Base-by-base conservation (phyloP, 305 asterid species). In the Andrographis paniculata region DNA sequence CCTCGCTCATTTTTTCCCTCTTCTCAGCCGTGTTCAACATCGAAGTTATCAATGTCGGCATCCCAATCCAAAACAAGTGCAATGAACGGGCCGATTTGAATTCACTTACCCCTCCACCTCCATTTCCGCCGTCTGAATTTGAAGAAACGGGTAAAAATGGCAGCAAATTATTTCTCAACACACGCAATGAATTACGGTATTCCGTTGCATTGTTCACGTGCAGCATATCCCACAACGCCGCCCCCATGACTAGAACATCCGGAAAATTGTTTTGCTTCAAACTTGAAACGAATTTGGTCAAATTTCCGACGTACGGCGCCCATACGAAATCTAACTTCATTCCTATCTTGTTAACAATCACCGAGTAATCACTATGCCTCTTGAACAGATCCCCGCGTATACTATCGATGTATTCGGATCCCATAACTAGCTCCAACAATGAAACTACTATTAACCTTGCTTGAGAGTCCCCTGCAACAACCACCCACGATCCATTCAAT, bases 401-500 rank as follows among this genome's bases (percentile, higher is more conserved):
- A 40, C 58, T 63, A 54, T 74, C 84, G 45, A 78, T 56, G 19
- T 67, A 72, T 43, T 75, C 73, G 7, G 69, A 45, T 38, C 96
- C 88, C 78, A 89, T 42, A 11, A 86, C 62, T 62, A 86, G 69
- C 45, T 78, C 85, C 58, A 86, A 53, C 69, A 89, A 56, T 3
- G 95, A 80, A 69, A 82, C 86, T 61, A 67, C 91, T 59, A 86
- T 48, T 40, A 89, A 70, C 69, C 96, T 69, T 7, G 94, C 86
- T 56, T 89, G 94, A 2, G 96, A 89, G 50, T 86, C 98, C 45
- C 98, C 98, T 0, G 95, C 95, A 4, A 82, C 71, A 11, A 86
- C 94, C 5, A 89, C 82, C 96, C 96, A 80, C 0, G 98, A 89
- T 3, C 98, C 95, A 20, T 89, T 89, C 30, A 86, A 65, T 82